These are phyloP conservation scores for Beta vulgaris DNA, from an alignment of 148 eudicot genomes.

Conservation along the genomic window DNA sequence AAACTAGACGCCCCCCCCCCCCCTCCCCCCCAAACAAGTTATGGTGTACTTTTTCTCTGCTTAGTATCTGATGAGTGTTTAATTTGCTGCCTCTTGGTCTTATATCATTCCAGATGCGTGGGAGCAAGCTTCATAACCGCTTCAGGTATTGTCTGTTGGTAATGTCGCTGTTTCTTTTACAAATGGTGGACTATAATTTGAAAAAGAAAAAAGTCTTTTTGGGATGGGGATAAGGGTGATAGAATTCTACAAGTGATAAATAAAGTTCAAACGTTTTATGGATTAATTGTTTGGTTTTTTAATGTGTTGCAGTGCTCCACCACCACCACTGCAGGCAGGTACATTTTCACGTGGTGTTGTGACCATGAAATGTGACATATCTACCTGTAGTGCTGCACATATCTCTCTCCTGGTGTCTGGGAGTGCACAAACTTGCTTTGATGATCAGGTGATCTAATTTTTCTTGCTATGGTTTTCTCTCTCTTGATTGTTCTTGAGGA, in stretches of 20 bases:
- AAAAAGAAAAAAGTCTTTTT: not conserved
- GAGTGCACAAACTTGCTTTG: conserved; percentile 97
- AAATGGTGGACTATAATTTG: not conserved
- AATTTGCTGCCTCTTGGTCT: conserved; percentile 19
- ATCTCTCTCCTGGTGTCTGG: conserved; percentile 92
- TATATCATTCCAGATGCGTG: conserved; percentile 66
- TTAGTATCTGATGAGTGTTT: conserved; percentile 13
- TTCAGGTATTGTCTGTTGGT: conserved; percentile 55
- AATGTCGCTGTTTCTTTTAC: conserved; percentile 9
- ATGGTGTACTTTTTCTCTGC: not conserved
- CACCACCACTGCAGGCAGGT: conserved; percentile 98
- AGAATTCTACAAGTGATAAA: not conserved
- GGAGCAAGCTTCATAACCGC: conserved; percentile 92
- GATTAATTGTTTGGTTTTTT: conserved; percentile 8
- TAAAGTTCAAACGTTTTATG: not conserved
- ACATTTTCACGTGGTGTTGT: conserved; percentile 95
- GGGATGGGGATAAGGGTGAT: not conserved
- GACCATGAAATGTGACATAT: conserved; percentile 93
- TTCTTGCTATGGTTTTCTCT: not conserved
- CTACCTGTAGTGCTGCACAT: conserved; percentile 83
- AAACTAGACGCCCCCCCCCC: not conserved
- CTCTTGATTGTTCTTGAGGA: not conserved
- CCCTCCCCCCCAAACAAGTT: no score
- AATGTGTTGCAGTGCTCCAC: conserved; percentile 75
- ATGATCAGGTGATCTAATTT: conserved; percentile 75